Percentiles rank a stretch among this genome's conserved stretches.
These are phyloP conservation scores for Asterochloris sp. DNA, from an alignment of 139 green algal genomes.

Conservation along the genomic window DNA sequence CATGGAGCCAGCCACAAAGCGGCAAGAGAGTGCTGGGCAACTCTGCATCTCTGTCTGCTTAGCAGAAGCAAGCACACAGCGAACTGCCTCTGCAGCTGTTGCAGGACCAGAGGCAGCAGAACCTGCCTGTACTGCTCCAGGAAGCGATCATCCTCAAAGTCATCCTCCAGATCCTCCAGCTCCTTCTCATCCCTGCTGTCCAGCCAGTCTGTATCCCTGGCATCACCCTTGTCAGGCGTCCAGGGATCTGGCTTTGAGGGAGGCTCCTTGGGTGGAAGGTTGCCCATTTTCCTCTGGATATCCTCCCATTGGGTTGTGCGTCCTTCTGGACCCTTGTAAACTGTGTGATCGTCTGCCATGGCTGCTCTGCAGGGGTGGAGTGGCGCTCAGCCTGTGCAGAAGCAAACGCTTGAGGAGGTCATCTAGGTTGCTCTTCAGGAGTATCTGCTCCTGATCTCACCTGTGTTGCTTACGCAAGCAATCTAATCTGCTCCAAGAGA, in stretches of 20 bases:
- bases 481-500: too few species aligned
- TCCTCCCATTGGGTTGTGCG: slow-evolving; percentile 88
- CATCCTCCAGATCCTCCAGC: slow-evolving; percentile 68
- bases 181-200: slow-evolving; percentile 48
- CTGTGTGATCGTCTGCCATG: slow-evolving; percentile 41
- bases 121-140: slow-evolving; percentile 71
- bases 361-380: too few species aligned
- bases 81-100: neutral
- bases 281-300: slow-evolving; percentile 71
- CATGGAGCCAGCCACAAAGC: neutral
- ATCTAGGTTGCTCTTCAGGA: too few species aligned
- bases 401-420: too few species aligned
- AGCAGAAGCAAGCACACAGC: neutral
- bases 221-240: slow-evolving; percentile 38
- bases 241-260: slow-evolving; percentile 61
- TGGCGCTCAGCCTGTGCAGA: too few species aligned
- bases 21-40: neutral
- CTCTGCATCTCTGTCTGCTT: neutral
- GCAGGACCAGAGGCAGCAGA: neutral
- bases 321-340: slow-evolving; percentile 59
- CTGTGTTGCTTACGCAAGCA: too few species aligned
- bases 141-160: slow-evolving; percentile 72
- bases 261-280: slow-evolving; percentile 54
- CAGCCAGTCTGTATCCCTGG: slow-evolving; percentile 43
- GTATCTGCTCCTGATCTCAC: too few species aligned